Evolutionary conservation across 2,329 filamentous ascomycete species (phyloP).

Genomic region (Aspergillus ochraceoroseus): DNA sequence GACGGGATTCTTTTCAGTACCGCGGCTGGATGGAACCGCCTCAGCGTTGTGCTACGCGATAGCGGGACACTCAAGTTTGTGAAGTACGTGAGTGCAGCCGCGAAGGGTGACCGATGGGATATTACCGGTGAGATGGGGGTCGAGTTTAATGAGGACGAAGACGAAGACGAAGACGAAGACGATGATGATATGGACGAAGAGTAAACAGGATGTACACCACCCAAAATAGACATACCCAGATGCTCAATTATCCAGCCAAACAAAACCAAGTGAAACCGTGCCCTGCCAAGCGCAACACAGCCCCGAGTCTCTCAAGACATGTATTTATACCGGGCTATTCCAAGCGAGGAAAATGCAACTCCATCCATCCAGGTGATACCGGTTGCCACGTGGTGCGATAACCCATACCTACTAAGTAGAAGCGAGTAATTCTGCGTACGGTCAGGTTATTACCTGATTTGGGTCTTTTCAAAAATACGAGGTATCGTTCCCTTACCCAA

Average conservation of each 20-base stretch:
- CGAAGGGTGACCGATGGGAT: conserved; percentile 89
- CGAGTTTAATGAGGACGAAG: conserved; percentile 42
- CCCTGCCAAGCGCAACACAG: too few species aligned
- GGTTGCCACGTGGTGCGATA: too few species aligned
- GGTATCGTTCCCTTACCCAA: too few species aligned
- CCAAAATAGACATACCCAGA: conserved; percentile 4
- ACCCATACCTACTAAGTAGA: too few species aligned
- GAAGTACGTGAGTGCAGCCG: conserved; percentile 83
- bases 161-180: conserved; percentile 8
- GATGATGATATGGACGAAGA: conserved; percentile 12
- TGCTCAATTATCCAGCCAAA: background rate
- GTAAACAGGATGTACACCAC: background rate
- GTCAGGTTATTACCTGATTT: too few species aligned
- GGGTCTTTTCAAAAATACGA: too few species aligned
- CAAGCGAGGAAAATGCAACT: too few species aligned
- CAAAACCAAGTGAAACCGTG: too few species aligned
- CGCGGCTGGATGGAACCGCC: conserved; percentile 75
- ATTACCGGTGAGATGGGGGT: conserved; percentile 74
- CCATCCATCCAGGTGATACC: too few species aligned
- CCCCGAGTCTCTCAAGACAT: too few species aligned
- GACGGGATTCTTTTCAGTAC: conserved; percentile 67
- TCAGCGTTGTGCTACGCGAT: conserved; percentile 86
- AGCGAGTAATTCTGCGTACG: too few species aligned
- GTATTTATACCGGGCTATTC: too few species aligned
- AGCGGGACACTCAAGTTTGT: conserved; percentile 84